Evolutionary conservation across 208 protist genomes (phyloP), one percentile per base, ranked within the genome.

Genomic region (Acanthamoeba royreba): DNA sequence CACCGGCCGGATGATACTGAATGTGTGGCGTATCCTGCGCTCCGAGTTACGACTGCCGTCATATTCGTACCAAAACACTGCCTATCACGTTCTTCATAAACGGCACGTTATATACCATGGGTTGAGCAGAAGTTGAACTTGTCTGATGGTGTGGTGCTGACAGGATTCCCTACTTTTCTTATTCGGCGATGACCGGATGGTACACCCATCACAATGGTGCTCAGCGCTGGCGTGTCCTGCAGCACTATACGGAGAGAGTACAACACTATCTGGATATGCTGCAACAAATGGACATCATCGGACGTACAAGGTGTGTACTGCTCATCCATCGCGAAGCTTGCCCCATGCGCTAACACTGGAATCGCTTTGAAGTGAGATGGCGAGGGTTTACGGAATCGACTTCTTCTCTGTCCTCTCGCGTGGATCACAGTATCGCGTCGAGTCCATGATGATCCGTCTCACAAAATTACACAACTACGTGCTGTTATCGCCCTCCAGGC

Each of bases 341-440:
- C n/a, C n/a, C n/a, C n/a, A n/a, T n/a, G n/a, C n/a, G n/a, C n/a
- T n/a, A n/a, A n/a, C n/a, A n/a, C n/a, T n/a, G n/a, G n/a, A n/a
- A n/a, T n/a, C n/a, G n/a, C n/a, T n/a, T n/a, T n/a, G n/a, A 33
- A 92, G 87, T 79, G 98, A 98, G 81, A 89, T 98, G 33, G 97
- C 97, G 0, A 79, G 96, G 2, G 72, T 98, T 0, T 98, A 96
- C 96, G 97, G 98, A 28, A 97, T 98, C 66, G 94, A 96, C 31
- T 98, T 98, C 45, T 93, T 93, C 22, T 92, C 81, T 45, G 97
- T 98, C 4, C n/a, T 98, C 31, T 93, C 72, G 13, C 86, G 97
- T 63, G 97, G 97, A 17, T 97, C 97, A 33, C 97, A 98, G 66
- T 98, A 96, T 87, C 72, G 96, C 2, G 97, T 98, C 2, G 97